Evolutionary conservation across 345 rosid species (phyloP).

Genomic region (Sonneratia alba): DNA sequence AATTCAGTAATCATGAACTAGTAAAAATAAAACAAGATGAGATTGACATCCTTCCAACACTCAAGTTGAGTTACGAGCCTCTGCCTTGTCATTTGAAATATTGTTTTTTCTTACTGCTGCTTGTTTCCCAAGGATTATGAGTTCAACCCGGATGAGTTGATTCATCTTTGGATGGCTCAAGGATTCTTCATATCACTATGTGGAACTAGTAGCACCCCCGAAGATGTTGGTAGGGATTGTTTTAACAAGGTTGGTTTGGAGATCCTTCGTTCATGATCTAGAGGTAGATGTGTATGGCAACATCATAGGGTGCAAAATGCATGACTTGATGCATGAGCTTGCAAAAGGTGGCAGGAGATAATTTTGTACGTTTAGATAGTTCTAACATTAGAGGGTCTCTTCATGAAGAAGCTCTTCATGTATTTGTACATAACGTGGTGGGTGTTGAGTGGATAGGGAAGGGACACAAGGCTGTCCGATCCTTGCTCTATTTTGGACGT

Average conservation of each 20-base stretch:
- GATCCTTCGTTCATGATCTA: conserved; percentile 15
- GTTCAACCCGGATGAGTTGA: neutral
- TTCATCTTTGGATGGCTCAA: conserved; percentile 15
- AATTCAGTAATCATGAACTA: neutral
- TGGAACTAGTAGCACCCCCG: neutral
- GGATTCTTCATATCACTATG: conserved; percentile 7
- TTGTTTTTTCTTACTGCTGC: conserved; percentile 17
- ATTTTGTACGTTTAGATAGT: neutral
- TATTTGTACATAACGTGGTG: no score
- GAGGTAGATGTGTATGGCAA: fast-evolving
- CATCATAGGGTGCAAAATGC: conserved; percentile 5
- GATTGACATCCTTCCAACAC: conserved; percentile 6
- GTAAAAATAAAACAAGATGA: neutral
- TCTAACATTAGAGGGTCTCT: neutral
- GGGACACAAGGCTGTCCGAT: no score
- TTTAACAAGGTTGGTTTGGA: neutral
- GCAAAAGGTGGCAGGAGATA: neutral
- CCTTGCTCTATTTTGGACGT: no score
- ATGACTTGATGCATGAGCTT: conserved; percentile 20
- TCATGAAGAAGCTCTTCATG: neutral
- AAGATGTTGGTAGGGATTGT: neutral
- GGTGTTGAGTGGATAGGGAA: neutral
- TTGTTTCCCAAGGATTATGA: conserved; percentile 17
- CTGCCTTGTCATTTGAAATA: conserved; percentile 14
- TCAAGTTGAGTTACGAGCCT: conserved; percentile 15